Evolutionary conservation across 2,329 filamentous ascomycete genomes (phyloP), one percentile per base, ranked within the genome.

Genomic region (Penicillium sp.): DNA sequence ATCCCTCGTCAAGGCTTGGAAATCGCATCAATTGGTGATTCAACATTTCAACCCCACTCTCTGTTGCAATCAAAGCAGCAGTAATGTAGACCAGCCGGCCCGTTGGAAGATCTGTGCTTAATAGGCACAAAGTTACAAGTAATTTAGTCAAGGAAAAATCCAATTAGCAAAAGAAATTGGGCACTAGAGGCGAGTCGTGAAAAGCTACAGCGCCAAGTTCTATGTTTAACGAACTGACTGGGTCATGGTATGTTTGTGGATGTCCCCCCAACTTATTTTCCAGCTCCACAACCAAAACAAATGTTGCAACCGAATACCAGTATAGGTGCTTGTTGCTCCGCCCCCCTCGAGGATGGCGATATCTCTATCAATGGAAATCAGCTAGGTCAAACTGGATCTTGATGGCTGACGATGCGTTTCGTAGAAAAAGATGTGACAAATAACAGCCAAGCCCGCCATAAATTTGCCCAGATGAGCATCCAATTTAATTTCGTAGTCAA

Each of bases 191-290:
- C 14, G 42, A n/a, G 35, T 53, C 22, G 51, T 53, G 35, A 40
- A 53, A 53, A n/a, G 37, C 51, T 4, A 42, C 16, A 16, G 42
- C 51, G 26, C 51, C 51, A 2, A 53, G 51, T 42, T 53, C 51
- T 35, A 53, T 40, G 3, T 19, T 42, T 14, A 13, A 28, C 11
- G 19, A 38, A 40, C 11, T 42, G 22, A 28, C 26, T 2, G 25
- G 51, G 14, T 53, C 51, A 16, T 26, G 22, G 19, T 42, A 53
- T 2, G 51, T 53, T 13, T 28, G 35, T 14, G 51, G 42, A 14
- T 53, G 51, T 14, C 51, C 51, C 8, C 51, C 51, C 14, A 53
- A 28, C 10, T 6, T n/a, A 22, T 40, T n/a, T 42, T 42, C 35
- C 13, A 14, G 22, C 35, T 53, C 51, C 19, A 53, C 37, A 2